A percentile compares a stretch with the other conserved stretches of the same genome.
Conservation (phyloP, 169 alveolate genomes). For the Plasmodium inui region DNA sequence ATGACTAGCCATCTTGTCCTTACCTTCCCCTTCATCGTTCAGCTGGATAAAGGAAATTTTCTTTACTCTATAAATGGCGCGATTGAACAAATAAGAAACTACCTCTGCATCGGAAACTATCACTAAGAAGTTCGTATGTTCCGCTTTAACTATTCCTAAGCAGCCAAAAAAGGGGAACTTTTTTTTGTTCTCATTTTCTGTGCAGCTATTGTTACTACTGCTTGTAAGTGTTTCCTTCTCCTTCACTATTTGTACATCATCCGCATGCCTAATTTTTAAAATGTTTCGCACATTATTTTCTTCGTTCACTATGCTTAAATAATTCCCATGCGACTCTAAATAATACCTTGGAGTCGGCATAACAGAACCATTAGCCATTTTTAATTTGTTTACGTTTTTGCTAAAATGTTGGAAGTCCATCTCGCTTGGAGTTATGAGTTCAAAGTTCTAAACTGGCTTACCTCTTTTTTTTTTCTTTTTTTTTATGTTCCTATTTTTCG, state of each 20-base stretch:
- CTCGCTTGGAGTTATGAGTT: background rate
- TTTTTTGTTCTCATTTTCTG: slow-evolving; percentile 50
- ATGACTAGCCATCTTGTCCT: background rate
- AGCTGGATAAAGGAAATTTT: slow-evolving; percentile 57
- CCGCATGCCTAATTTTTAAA: slow-evolving; percentile 36
- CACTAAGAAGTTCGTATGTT: slow-evolving; percentile 42
- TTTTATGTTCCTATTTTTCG: background rate
- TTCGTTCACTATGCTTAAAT: slow-evolving; percentile 30
- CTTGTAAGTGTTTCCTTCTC: slow-evolving; percentile 15
- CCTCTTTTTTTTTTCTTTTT: background rate
- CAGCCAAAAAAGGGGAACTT: slow-evolving; percentile 67
- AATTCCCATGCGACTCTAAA: slow-evolving; percentile 42
- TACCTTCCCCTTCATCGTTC: slow-evolving; percentile 8
- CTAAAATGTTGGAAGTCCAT: background rate
- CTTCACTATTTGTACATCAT: slow-evolving; percentile 21
- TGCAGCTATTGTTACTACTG: background rate
- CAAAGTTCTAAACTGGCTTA: background rate
- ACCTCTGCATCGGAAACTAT: slow-evolving; percentile 67
- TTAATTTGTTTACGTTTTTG: background rate
- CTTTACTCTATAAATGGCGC: slow-evolving; percentile 46
- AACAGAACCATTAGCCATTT: slow-evolving; percentile 15
- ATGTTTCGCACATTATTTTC: slow-evolving; percentile 49
- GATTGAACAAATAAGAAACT: slow-evolving; percentile 53
- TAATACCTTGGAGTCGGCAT: slow-evolving; percentile 29
- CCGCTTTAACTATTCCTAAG: slow-evolving; percentile 66